Base-by-base conservation (phyloP, 805 yeast species). In the Dipodascus albidus region DNA sequence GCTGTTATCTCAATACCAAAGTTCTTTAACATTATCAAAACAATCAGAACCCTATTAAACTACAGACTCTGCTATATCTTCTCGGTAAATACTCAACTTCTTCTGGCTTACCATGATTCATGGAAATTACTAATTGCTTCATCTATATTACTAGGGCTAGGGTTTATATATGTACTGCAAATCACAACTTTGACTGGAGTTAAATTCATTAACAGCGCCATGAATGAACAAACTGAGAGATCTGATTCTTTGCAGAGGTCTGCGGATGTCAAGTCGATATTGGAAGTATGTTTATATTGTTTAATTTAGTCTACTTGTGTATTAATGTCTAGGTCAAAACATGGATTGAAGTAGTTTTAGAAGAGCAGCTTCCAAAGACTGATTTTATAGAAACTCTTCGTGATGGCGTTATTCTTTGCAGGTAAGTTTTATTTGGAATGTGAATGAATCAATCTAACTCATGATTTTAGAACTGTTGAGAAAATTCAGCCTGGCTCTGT, bases 341-440 rank as follows among this genome's bases (percentile, higher is more conserved):
- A 3, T 87, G 95, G 89, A 66, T 87, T 1, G 71, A 67, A 49
- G 55, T 64, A 31, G 67, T 69, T 1, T 67, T 76, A 24, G 65
- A 61, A 20, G 67, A 69, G 55, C 59, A 64, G 9, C 54, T 66
- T 27, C 71, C 72, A 2, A 50, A 63, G 1, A 66, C 61, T 1
- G 83, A 81, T 48, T 67, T 87, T 27, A 64, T 83, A 23, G 49
- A 76, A 2, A 63, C 72, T 1, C 69, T 87, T 21, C 82, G 80
- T 60, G 83, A 79, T 58, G 95, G 96, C 2, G 70, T 72, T 0
- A 66, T 74, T 0, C 64, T 82, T n/a, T 79, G 84, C 57, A 66
- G 67, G 56, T 58, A 65, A 49, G 71, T 53, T 42, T n/a, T n/a
- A n/a, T n/a, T n/a, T n/a, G n/a, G n/a, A n/a, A n/a, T n/a, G n/a